These are phyloP conservation scores for Pogostemon cablin DNA, from an alignment of 257 asterid genomes.

Conservation along the genomic window DNA sequence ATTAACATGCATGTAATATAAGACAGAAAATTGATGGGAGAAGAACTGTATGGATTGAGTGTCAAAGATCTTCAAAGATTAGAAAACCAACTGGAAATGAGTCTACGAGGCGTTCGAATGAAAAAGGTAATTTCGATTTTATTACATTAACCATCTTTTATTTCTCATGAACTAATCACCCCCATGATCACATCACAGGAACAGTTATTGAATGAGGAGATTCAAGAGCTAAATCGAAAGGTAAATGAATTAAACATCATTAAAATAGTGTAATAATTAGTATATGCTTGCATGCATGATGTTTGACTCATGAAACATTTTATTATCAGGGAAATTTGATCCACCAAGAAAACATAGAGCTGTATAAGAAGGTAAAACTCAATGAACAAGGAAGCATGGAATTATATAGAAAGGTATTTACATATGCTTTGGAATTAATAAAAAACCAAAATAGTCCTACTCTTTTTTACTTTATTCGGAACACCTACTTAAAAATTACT, in stretches of 20 bases:
- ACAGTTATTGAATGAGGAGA: slow-evolving; percentile 57
- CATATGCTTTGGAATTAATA: background rate
- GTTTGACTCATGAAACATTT: background rate
- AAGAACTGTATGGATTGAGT: slow-evolving; percentile 68
- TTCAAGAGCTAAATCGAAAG: slow-evolving; percentile 67
- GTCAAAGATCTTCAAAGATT: slow-evolving; percentile 63
- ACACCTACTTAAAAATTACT: no score
- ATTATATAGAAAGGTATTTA: slow-evolving; percentile 51
- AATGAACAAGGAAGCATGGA: slow-evolving; percentile 55
- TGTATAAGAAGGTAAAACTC: slow-evolving; percentile 73
- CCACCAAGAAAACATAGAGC: slow-evolving; percentile 81
- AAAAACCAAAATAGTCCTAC: no score
- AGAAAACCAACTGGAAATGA: slow-evolving; percentile 73
- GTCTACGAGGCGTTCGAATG: slow-evolving; percentile 63
- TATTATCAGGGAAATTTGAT: slow-evolving; percentile 57
- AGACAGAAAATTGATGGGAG: slow-evolving; percentile 83
- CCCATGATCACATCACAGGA: slow-evolving; percentile 47
- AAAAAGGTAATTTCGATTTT: slow-evolving; percentile 49
- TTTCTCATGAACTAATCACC: background rate
- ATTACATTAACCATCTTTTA: background rate
- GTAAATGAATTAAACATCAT: slow-evolving; percentile 34
- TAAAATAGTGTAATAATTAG: background rate
- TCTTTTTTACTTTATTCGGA: no score
- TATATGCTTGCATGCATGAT: background rate
- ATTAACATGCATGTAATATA: slow-evolving; percentile 3